phyloP scores from a whole-genome alignment of 768 basidiomycete genomes.

The Agaricus blazei region DNA sequence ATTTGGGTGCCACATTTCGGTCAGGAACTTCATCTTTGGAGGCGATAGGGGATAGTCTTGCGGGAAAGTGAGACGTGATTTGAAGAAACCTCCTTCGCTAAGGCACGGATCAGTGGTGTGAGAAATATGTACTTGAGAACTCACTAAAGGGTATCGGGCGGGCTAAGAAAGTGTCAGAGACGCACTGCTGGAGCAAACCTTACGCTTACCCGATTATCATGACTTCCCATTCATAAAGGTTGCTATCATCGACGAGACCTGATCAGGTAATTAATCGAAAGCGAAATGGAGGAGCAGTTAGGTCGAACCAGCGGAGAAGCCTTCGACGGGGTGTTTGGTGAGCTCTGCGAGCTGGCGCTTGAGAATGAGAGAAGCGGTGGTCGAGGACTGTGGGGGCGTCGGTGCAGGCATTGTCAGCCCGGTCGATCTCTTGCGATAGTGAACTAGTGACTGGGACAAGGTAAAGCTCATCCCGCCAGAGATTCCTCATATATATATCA shows the following conservation, averaged over 20 bases:
- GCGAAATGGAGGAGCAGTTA: slow-evolving; percentile 19
- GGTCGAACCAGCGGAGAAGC: slow-evolving; percentile 82
- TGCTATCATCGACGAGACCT: slow-evolving; percentile 93
- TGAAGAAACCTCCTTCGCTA: slow-evolving; percentile 96
- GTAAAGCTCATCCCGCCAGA: slow-evolving; percentile 5
- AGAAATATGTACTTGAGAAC: slow-evolving; percentile 16
- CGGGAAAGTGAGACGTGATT: slow-evolving; percentile 86
- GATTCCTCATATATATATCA: slow-evolving; percentile 8
- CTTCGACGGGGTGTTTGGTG: slow-evolving; percentile 90
- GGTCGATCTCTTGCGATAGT: slow-evolving; percentile 13
- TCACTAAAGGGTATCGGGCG: slow-evolving; percentile 90
- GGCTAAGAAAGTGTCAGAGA: slow-evolving; percentile 39
- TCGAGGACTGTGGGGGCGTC: slow-evolving; percentile 28
- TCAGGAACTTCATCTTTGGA: slow-evolving; percentile 94
- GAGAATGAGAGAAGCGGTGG: slow-evolving; percentile 52
- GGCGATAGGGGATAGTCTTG: slow-evolving; percentile 86
- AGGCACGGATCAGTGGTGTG: slow-evolving; percentile 10
- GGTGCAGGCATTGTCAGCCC: slow-evolving; percentile 13
- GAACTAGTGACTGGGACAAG: slow-evolving; percentile 13
- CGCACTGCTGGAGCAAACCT: neutral
- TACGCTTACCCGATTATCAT: slow-evolving; percentile 81
- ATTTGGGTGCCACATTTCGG: slow-evolving; percentile 97
- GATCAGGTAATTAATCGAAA: slow-evolving; percentile 13
- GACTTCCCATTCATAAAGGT: slow-evolving; percentile 96
- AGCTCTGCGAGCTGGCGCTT: slow-evolving; percentile 80